These are phyloP conservation scores for Solanum stenotomum DNA, from an alignment of 257 asterid genomes.

Conservation along the genomic window DNA sequence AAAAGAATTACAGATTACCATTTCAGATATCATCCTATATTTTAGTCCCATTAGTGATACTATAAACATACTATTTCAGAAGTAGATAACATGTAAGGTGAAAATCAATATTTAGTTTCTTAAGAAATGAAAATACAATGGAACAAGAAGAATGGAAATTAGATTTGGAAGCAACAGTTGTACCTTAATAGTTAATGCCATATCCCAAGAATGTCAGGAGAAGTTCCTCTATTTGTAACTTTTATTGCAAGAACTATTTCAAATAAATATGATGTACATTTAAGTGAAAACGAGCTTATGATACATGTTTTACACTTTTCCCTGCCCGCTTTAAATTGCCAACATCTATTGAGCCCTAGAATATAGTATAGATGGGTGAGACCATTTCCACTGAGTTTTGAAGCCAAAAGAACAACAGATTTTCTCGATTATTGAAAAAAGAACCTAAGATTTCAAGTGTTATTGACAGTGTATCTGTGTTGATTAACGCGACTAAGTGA, in stretches of 20 bases:
- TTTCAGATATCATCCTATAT: neutral
- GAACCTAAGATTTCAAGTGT: neutral
- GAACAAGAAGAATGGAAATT: neutral
- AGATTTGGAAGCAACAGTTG: neutral
- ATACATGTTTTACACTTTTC: neutral
- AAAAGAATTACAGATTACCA: neutral
- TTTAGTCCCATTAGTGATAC: neutral
- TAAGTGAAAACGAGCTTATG: neutral
- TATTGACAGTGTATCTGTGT: neutral
- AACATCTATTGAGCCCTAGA: neutral
- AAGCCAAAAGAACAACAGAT: neutral
- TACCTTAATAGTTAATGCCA: neutral
- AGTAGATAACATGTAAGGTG: neutral
- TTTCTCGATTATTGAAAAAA: neutral
- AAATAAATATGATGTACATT: neutral
- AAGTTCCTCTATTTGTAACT: neutral
- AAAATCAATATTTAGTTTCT: neutral
- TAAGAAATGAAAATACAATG: neutral
- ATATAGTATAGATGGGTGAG: neutral
- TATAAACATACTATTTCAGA: neutral
- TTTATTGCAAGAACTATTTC: neutral
- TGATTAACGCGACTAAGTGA: neutral
- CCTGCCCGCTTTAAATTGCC: neutral
- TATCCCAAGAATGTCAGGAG: neutral
- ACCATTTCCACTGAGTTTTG: neutral